Evolutionary conservation across 305 asterid species (phyloP).

Genomic region (Fraxinus dipetala): DNA sequence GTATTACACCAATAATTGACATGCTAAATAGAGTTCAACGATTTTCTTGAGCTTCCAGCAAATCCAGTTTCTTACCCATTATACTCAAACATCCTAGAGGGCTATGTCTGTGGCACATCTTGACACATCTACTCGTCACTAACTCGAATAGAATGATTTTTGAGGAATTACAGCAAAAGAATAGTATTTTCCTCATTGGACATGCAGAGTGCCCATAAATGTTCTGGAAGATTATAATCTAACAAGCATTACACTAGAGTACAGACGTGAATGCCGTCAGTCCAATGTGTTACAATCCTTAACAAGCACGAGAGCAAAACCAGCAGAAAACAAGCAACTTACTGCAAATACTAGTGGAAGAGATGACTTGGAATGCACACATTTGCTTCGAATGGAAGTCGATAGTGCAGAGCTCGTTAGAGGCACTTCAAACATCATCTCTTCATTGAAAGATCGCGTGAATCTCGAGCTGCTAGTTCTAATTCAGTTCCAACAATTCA

Average conservation of each 20-base stretch:
- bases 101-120: neutral
- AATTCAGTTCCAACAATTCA: too few relatives aligned
- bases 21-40: neutral
- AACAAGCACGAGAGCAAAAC: constrained; percentile 37
- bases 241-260: constrained; percentile 61
- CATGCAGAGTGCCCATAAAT: constrained; percentile 59
- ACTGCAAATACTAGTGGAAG: neutral
- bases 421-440: constrained; percentile 40
- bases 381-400: constrained; percentile 67
- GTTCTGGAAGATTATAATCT: constrained; percentile 54
- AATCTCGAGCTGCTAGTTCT: too few relatives aligned
- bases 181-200: neutral
- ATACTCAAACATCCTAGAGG: neutral
- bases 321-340: neutral
- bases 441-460: too few relatives aligned
- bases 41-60: neutral
- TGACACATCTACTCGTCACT: neutral
- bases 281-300: constrained; percentile 55
- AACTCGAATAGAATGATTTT: neutral
- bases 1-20: neutral
- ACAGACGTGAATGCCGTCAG: constrained; percentile 62
- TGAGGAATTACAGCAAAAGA: neutral
- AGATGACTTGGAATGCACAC: constrained; percentile 47
- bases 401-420: constrained; percentile 61
- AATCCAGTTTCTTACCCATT: neutral